Evolutionary conservation across 1,284 basidiomycete genomes (phyloP).

Genomic region (Ceratobasidium papillatum): DNA sequence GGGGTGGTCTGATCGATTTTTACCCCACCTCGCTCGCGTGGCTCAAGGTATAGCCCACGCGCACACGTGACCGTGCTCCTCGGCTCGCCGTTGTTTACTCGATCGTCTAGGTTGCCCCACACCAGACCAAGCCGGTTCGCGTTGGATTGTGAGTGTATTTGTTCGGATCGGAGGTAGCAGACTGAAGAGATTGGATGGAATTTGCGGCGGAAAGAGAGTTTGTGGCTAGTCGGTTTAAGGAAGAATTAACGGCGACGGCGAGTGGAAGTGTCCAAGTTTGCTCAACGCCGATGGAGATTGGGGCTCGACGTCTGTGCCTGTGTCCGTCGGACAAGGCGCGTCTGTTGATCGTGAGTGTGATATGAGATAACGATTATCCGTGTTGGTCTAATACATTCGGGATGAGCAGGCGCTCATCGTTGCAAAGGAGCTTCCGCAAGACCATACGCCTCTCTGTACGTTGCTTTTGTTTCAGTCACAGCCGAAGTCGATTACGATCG

Average conservation of each 20-base stretch:
- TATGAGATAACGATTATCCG: background rate
- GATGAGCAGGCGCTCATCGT: conserved; percentile 27
- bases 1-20: background rate
- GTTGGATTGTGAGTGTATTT: background rate
- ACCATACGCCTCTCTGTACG: conserved; percentile 16
- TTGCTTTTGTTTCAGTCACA: conserved; percentile 13
- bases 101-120: background rate
- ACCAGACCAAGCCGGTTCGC: background rate
- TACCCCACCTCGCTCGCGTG: background rate
- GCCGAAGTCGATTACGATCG: background rate
- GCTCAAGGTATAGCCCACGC: background rate
- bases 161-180: background rate
- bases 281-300: background rate
- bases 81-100: background rate
- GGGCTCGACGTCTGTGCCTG: background rate
- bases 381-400: background rate
- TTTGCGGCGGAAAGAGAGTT: conserved; percentile 1
- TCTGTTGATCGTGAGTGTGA: conserved; percentile 19
- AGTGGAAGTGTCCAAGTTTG: background rate
- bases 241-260: background rate
- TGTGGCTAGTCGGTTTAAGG: conserved; percentile 2
- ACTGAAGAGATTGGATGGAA: background rate
- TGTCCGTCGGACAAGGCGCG: conserved; percentile 33
- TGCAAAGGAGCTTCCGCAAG: conserved; percentile 7
- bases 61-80: conserved; percentile 6